Evolutionary conservation across 1,284 basidiomycete genomes (phyloP).

Genomic region (Apiotrichum mycotoxinovorans): DNA sequence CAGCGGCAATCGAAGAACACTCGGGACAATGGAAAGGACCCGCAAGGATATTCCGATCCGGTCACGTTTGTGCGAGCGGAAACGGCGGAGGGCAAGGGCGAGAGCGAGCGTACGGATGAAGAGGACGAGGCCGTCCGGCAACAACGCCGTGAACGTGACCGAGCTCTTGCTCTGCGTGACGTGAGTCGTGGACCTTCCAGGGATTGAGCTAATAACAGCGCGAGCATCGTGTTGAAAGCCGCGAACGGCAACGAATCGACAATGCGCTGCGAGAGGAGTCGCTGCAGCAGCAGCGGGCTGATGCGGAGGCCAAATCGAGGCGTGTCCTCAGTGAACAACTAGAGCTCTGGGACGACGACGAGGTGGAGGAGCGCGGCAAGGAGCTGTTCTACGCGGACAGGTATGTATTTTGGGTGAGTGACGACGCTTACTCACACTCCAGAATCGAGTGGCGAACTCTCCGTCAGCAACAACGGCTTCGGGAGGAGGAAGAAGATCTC

Average conservation of each 20-base stretch:
- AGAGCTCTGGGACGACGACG: conserved; percentile 84
- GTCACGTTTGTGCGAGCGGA: conserved; percentile 74
- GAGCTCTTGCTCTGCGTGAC: conserved; percentile 76
- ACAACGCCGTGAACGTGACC: conserved; percentile 67
- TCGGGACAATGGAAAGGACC: conserved; percentile 49
- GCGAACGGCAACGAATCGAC: conserved; percentile 71
- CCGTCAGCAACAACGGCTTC: conserved; percentile 62
- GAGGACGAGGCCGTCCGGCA: conserved; percentile 74
- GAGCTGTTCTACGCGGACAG: conserved; percentile 78
- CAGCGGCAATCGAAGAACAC: conserved; percentile 1
- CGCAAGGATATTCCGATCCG: conserved; percentile 71
- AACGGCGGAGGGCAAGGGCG: conserved; percentile 49
- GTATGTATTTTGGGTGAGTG: conserved; percentile 36
- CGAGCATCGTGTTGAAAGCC: conserved; percentile 67
- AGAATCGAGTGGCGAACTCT: conserved; percentile 71
- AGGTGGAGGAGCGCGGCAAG: conserved; percentile 61
- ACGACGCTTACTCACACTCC: no score
- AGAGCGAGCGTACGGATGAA: conserved; percentile 68
- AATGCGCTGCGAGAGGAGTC: conserved; percentile 69
- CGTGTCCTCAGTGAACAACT: conserved; percentile 67
- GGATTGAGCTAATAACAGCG: conserved; percentile 18
- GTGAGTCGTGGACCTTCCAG: conserved; percentile 55
- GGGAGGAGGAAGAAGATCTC: conserved; percentile 76
- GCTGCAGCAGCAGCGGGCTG: conserved; percentile 65
- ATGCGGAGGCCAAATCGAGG: conserved; percentile 69